phyloP scores from a whole-genome alignment of 495 filamentous ascomycete species.

The Trichoderma gamsii region DNA sequence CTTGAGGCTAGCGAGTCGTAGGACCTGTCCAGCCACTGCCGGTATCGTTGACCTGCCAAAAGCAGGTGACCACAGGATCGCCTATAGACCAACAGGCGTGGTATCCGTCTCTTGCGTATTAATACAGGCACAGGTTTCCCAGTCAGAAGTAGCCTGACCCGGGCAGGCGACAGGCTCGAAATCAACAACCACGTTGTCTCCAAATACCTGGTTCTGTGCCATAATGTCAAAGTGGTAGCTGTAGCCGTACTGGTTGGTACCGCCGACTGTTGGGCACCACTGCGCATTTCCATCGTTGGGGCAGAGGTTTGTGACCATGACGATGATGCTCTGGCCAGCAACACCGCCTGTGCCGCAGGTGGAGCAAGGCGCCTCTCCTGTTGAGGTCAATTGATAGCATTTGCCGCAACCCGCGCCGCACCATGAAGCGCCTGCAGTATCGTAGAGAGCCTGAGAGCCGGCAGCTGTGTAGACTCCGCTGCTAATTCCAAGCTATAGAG shows the following conservation, averaged over 20 bases:
- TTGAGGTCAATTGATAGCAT: constrained; percentile 37
- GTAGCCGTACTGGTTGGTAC: constrained; percentile 35
- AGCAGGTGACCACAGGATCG: background rate
- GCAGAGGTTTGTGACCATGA: constrained; percentile 40
- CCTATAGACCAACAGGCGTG: background rate
- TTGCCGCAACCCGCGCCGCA: constrained; percentile 37
- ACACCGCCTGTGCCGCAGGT: constrained; percentile 31
- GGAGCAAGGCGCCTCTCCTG: constrained; percentile 28
- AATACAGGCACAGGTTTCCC: background rate
- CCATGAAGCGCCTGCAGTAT: constrained; percentile 30
- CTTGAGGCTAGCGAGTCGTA: background rate
- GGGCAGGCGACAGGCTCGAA: constrained; percentile 34
- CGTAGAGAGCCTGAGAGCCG: constrained; percentile 24
- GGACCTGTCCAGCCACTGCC: background rate
- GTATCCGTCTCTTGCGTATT: background rate
- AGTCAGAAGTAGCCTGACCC: constrained; percentile 13
- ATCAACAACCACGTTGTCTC: constrained; percentile 35
- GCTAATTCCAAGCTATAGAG: background rate
- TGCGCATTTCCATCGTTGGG: constrained; percentile 35
- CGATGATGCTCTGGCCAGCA: constrained; percentile 32
- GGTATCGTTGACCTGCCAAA: background rate
- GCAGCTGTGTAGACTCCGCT: constrained; percentile 29
- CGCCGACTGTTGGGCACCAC: constrained; percentile 32
- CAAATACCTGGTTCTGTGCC: constrained; percentile 31
- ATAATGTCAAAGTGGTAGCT: constrained; percentile 40